Evolutionary conservation across 2,329 filamentous ascomycete genomes (phyloP).

Genomic region (Colletotrichum brevisporum): DNA sequence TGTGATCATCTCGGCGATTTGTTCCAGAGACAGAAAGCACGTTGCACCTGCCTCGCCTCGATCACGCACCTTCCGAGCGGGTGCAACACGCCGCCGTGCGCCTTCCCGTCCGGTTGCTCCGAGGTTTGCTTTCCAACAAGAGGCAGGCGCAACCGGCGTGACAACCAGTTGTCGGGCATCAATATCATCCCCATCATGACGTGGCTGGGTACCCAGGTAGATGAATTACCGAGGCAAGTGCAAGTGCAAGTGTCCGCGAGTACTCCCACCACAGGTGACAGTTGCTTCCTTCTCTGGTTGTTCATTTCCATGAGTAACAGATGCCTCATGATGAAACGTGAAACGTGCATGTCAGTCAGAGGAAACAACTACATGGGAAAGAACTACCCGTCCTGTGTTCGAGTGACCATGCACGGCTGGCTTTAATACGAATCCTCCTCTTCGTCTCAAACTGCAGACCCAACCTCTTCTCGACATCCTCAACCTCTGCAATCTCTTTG

Average conservation of each 20-base stretch:
- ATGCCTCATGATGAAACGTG: neutral
- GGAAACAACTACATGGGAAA: too few relatives aligned
- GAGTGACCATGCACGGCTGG: too few relatives aligned
- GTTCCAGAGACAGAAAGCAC: neutral
- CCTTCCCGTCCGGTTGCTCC: neutral
- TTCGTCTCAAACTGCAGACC: too few relatives aligned
- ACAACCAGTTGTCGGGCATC: too few relatives aligned
- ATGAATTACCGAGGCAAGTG: neutral
- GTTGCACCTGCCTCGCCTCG: constrained; percentile 1
- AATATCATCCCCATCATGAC: neutral
- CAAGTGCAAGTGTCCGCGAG: neutral
- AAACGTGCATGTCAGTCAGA: too few relatives aligned
- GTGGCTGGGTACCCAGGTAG: neutral
- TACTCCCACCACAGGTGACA: neutral
- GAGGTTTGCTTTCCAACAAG: too few relatives aligned
- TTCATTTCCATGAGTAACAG: neutral
- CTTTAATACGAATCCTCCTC: neutral
- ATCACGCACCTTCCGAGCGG: constrained; percentile 6
- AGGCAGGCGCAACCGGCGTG: neutral
- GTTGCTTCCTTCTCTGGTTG: neutral
- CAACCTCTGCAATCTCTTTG: neutral
- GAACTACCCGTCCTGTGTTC: too few relatives aligned
- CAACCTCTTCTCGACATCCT: neutral
- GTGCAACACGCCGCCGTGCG: neutral
- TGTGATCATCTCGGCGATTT: neutral